A percentile compares a stretch with the other conserved stretches of the same genome.
These are phyloP conservation scores for Exidia glandulosa DNA, from an alignment of 768 basidiomycete genomes.

Conservation along the genomic window DNA sequence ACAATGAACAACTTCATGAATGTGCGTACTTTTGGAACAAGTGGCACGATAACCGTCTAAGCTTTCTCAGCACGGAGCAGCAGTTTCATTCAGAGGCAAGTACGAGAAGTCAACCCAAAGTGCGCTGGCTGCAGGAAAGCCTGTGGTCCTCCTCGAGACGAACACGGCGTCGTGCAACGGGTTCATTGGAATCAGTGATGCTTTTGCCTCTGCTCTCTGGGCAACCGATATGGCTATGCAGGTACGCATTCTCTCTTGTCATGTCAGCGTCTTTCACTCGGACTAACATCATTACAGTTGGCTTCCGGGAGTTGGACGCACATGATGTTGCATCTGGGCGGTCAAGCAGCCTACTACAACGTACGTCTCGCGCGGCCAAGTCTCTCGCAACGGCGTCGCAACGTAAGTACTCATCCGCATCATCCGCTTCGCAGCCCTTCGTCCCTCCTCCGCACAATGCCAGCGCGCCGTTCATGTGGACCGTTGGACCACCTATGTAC, in stretches of 20 bases:
- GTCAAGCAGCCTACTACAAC: constrained; percentile 41
- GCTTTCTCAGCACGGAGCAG: constrained; percentile 10
- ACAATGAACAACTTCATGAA: no score
- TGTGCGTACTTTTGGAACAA: no score
- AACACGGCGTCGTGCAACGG: constrained; percentile 45
- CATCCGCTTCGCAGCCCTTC: constrained; percentile 32
- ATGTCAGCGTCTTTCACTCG: not conserved
- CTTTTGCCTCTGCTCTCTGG: constrained; percentile 42
- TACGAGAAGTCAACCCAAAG: constrained; percentile 26
- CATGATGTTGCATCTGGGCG: constrained; percentile 37
- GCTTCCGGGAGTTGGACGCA: constrained; percentile 37
- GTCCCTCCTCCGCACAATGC: constrained; percentile 39
- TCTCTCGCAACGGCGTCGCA: no score
- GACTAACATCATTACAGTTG: constrained; percentile 15
- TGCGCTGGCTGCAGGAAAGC: constrained; percentile 24
- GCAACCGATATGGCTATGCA: constrained; percentile 37
- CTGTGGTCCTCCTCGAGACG: constrained; percentile 44
- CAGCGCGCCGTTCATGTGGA: constrained; percentile 41
- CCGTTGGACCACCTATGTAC: constrained; percentile 38
- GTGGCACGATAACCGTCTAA: no score
- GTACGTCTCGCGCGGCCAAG: constrained; percentile 19
- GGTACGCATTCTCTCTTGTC: not conserved
- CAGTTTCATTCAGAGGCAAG: constrained; percentile 20
- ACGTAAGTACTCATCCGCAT: not conserved
- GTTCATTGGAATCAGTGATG: constrained; percentile 40